A percentile compares a stretch with the other conserved stretches of the same genome.
These are phyloP conservation scores for Fulvia fulva DNA, from an alignment of 2,329 filamentous ascomycete genomes.

Conservation along the genomic window DNA sequence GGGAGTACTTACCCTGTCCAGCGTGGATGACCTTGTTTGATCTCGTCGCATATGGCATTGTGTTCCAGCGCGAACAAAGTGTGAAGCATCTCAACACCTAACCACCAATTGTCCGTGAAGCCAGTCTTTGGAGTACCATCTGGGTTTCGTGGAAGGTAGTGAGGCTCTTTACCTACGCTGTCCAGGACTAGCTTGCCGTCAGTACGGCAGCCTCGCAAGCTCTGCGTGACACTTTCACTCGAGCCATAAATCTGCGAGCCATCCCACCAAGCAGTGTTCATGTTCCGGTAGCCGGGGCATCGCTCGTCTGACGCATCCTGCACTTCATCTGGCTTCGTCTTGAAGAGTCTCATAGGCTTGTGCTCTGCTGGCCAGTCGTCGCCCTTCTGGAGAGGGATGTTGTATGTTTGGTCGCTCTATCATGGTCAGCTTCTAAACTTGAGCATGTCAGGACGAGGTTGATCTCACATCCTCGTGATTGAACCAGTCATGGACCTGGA, in stretches of 20 bases:
- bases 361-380: slow-evolving; percentile 25
- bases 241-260: slow-evolving; percentile 47
- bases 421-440: background rate
- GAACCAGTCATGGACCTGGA: slow-evolving; percentile 45
- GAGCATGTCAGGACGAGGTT: background rate
- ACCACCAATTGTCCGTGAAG: slow-evolving; percentile 47
- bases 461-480: background rate
- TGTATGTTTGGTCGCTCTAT: slow-evolving; percentile 10
- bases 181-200: slow-evolving; percentile 42
- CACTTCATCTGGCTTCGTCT: slow-evolving; percentile 35
- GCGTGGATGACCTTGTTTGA: slow-evolving; percentile 35
- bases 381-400: slow-evolving; percentile 10
- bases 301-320: slow-evolving; percentile 37
- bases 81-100: slow-evolving; percentile 46
- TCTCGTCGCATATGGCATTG: slow-evolving; percentile 42
- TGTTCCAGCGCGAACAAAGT: slow-evolving; percentile 48
- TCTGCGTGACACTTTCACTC: slow-evolving; percentile 35
- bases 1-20: slow-evolving; percentile 27
- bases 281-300: slow-evolving; percentile 42
- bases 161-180: slow-evolving; percentile 28
- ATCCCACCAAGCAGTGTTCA: slow-evolving; percentile 47
- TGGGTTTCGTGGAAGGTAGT: slow-evolving; percentile 40
- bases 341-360: slow-evolving; percentile 40
- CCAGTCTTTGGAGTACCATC: slow-evolving; percentile 41
- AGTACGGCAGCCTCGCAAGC: slow-evolving; percentile 33